These are phyloP conservation scores for Hanseniaspora taiwanica DNA, from an alignment of 805 yeast species.

Conservation along the genomic window DNA sequence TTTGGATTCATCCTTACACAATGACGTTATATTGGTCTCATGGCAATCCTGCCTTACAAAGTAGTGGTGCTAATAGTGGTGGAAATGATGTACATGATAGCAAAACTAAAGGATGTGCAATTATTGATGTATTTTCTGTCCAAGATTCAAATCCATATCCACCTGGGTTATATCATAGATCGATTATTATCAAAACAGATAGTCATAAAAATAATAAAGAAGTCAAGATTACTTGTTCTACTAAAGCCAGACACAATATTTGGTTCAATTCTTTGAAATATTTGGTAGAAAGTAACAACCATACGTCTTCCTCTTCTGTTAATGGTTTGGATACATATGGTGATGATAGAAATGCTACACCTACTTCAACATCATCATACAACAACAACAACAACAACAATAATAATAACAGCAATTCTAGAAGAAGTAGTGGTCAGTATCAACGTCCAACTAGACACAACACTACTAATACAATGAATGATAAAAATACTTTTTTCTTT, in stretches of 20 bases:
- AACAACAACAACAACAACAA: no score
- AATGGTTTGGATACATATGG: no score
- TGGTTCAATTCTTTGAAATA: slow-evolving; percentile 82
- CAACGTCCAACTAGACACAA: no score
- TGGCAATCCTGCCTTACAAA: slow-evolving; percentile 60
- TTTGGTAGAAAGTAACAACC: slow-evolving; percentile 51
- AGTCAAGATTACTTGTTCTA: slow-evolving; percentile 75
- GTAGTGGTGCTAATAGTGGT: slow-evolving; percentile 40
- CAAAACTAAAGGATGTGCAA: slow-evolving; percentile 69
- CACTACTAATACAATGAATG: no score
- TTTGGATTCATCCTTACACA: slow-evolving; percentile 95
- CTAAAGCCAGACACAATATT: slow-evolving; percentile 74
- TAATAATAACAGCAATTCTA: not conserved
- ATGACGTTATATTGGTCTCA: slow-evolving; percentile 83
- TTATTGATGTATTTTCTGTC: slow-evolving; percentile 63
- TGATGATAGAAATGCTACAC: no score
- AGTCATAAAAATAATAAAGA: slow-evolving; percentile 31
- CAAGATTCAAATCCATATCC: slow-evolving; percentile 81
- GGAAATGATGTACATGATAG: slow-evolving; percentile 27
- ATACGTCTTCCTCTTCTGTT: no score
- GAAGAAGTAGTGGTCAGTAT: not conserved
- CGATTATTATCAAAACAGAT: slow-evolving; percentile 62
- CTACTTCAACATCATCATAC: no score
- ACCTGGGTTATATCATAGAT: slow-evolving; percentile 75
- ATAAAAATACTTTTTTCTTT: not conserved